Evolutionary conservation across 768 basidiomycete genomes (phyloP), one percentile per base, ranked within the genome.

Genomic region (Kwoniella dejecticola): DNA sequence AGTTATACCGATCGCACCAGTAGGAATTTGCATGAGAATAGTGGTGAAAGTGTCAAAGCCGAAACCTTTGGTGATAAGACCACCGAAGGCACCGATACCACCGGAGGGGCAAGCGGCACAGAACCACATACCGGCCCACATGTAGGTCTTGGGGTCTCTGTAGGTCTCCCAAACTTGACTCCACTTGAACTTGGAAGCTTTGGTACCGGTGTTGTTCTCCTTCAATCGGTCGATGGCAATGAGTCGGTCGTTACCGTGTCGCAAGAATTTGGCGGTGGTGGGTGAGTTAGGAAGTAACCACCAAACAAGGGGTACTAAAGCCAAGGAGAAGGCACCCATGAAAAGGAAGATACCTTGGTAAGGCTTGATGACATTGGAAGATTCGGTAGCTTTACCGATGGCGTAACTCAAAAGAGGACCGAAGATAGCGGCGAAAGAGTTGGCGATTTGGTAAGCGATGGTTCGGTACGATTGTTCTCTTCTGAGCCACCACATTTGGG

Each of bases 121-220:
- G 64, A 77, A 64, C 63, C 64, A 73, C 73, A 77, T 77, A 50
- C 56, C 57, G 38, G 64, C 64, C 68, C 68, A 75, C 64, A 62
- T 62, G 55, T 63, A 75, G 21, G 70, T 76, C 63, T 76, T 76
- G 49, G 67, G 67, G 63, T 77, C 75, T 21, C 33, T 52, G 61
- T 70, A 71, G 21, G 71, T 69, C 64, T 77, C 75, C 66, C 64
- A 61, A 53, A 74, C 59, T 52, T 77, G 75, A 24, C 54, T 40
- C 75, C 73, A 74, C 53, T 77, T 72, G 65, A 66, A 77, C 19
- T 61, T 63, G 53, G 61, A 68, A 5, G 63, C 52, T 52, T 73
- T 73, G 48, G 71, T 75, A 60, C 74, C 76, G 21, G 73, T 75
- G 70, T 75, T 75, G 65, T 77, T 77, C 63, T 71, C 73, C 56